Base-by-base conservation (phyloP, 2,329 filamentous ascomycete genomes). In the Epicoccum sorghinum region DNA sequence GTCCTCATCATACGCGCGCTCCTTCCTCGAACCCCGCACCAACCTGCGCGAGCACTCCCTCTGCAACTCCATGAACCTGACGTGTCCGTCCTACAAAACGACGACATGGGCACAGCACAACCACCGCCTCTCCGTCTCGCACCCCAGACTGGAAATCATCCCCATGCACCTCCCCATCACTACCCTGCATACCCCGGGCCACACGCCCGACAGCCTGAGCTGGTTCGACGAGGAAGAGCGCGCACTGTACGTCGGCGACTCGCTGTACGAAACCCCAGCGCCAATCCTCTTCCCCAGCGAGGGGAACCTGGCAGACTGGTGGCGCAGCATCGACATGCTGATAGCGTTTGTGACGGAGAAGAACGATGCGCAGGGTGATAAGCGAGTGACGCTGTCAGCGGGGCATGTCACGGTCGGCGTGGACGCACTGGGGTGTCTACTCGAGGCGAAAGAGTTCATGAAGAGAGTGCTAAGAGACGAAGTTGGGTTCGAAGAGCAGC, bases 241-340 rank as follows among this genome's bases (percentile, higher is more conserved):
- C 14, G 53, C 39, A 14, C 40, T 60, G 6, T 58, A 58, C 22
- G 51, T 57, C 23, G 58, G 55, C 10, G 55, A 57, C 18, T 44
- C 50, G 7, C 45, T 60, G 8, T 60, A 60, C 12, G 36, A 60
- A 13, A 9, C 9, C 0, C 51, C 55, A 4, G 52, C 48, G 4
- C 45, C 48, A 7, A 60, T 58, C 25, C 37, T 60, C 18, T 60
- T 60, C 33, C 47, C 58, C 7, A 53, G 33, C 9, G 58, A 60
- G 25, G 55, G 51, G 3, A 23, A 58, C 30, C 12, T 60, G 25
- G 10, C 4, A 4, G 48, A 47, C 10, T 60, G 58, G 58, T 60
- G 58, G 58, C 12, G 40, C 8, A 58, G 55, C 27, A 12, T 60
- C 3, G 29, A 47, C 1, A 22, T 44, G 22, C 33, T 58, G 27